Conservation (phyloP, 2,329 filamentous ascomycete species). For the Hypomyces perniciosus region DNA sequence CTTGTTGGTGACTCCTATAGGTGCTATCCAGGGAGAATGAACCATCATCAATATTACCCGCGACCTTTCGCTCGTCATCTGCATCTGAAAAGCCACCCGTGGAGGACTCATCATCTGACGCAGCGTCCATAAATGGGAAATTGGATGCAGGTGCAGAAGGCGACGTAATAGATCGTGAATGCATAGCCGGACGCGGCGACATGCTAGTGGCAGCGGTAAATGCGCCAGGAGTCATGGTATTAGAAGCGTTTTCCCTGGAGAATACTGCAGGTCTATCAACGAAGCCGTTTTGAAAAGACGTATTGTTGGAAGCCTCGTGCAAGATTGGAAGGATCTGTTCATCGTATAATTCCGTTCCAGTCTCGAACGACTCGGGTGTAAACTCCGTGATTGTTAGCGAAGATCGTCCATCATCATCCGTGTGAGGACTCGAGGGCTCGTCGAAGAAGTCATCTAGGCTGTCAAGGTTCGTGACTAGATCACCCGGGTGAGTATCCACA, state of each 20-base stretch:
- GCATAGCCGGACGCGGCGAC: conserved; percentile 58
- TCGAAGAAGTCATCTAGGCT: conserved; percentile 80
- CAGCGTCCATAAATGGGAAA: conserved; percentile 51
- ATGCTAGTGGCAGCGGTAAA: conserved; percentile 41
- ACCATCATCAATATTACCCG: conserved; percentile 32
- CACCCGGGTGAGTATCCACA: conserved; percentile 62
- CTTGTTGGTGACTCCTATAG: conserved; percentile 36
- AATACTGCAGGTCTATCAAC: conserved; percentile 61
- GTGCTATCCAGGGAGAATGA: conserved; percentile 55
- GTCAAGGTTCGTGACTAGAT: conserved; percentile 74
- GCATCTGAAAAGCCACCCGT: conserved; percentile 76
- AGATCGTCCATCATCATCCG: conserved; percentile 52
- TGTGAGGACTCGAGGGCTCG: conserved; percentile 55
- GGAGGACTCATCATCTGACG: conserved; percentile 69
- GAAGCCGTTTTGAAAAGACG: conserved; percentile 84
- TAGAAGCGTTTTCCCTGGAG: conserved; percentile 54
- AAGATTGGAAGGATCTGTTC: conserved; percentile 88
- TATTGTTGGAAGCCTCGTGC: conserved; percentile 74
- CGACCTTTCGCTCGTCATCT: conserved; percentile 50
- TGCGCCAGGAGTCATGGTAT: conserved; percentile 58
- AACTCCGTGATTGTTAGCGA: conserved; percentile 61
- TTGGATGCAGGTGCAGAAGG: conserved; percentile 57
- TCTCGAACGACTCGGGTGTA: conserved; percentile 60
- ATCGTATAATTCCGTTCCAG: conserved; percentile 79
- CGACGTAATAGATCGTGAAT: conserved; percentile 79